These are phyloP conservation scores for Aspergillus sp. DNA, from an alignment of 2,329 filamentous ascomycete species.

Conservation along the genomic window DNA sequence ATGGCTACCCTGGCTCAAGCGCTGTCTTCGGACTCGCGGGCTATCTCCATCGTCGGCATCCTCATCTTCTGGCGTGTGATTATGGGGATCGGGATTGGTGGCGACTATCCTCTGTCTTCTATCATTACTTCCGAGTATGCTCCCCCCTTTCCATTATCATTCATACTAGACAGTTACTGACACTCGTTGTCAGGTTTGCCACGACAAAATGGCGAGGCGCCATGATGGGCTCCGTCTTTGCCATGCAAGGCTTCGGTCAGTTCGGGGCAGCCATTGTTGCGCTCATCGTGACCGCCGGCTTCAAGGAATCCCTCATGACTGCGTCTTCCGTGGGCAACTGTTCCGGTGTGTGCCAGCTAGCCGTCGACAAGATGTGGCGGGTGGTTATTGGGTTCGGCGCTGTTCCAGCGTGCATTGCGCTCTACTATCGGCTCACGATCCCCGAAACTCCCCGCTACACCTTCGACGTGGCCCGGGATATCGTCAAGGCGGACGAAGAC, in stretches of 20 bases:
- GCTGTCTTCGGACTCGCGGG: constrained; percentile 61
- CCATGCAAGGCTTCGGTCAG: constrained; percentile 84
- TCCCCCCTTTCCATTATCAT: neutral
- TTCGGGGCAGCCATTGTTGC: constrained; percentile 73
- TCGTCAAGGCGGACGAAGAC: constrained; percentile 71
- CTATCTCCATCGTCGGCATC: constrained; percentile 54
- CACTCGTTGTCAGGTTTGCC: constrained; percentile 58
- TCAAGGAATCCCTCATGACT: constrained; percentile 61
- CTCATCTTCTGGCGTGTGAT: constrained; percentile 79
- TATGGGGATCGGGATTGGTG: constrained; percentile 77
- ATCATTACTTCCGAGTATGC: constrained; percentile 76
- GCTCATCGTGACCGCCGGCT: constrained; percentile 70
- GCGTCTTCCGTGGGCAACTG: constrained; percentile 58
- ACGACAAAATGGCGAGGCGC: constrained; percentile 82
- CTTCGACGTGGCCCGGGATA: constrained; percentile 74
- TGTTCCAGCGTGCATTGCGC: constrained; percentile 74
- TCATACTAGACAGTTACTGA: neutral
- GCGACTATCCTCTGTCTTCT: constrained; percentile 78
- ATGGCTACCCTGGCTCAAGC: constrained; percentile 73
- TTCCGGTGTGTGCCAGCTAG: constrained; percentile 61
- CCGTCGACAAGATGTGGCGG: constrained; percentile 87
- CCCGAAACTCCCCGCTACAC: constrained; percentile 87
- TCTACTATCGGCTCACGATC: constrained; percentile 85
- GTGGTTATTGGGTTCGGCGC: constrained; percentile 77
- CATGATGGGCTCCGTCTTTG: constrained; percentile 85